phyloP scores from a whole-genome alignment of 441 rosid species.

The Daphne laureola region DNA sequence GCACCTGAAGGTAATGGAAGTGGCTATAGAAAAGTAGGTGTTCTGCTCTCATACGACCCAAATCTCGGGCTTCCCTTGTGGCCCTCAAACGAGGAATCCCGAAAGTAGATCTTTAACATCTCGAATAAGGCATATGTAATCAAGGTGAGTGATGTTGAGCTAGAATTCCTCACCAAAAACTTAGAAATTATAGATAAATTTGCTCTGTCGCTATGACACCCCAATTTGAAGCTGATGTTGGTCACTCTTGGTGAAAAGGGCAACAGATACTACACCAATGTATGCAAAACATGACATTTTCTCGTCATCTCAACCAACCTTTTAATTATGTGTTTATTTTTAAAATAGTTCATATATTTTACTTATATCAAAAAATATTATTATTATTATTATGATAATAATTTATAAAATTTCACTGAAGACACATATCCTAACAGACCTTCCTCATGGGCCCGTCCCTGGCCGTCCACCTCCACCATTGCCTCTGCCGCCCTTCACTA shows the following conservation, averaged over 20 bases:
- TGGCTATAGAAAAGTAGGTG: conserved; percentile 38
- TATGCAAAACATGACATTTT: no score
- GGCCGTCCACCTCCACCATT: no score
- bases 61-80: conserved; percentile 36
- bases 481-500: no score
- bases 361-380: no score
- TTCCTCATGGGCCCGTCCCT: no score
- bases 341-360: no score
- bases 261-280: conserved; percentile 36
- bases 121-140: conserved; percentile 44
- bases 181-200: no score
- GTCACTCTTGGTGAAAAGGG: conserved; percentile 41
- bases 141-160: conserved; percentile 48
- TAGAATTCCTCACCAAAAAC: conserved; percentile 38
- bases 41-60: conserved; percentile 43
- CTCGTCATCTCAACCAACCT: no score
- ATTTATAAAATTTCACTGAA: no score
- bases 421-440: no score
- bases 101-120: conserved; percentile 35
- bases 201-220: conserved; percentile 40
- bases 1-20: conserved; percentile 40
- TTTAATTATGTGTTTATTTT: no score
- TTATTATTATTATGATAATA: no score
- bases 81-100: conserved; percentile 42
- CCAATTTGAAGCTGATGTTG: conserved; percentile 34